These are phyloP conservation scores for Hypoxylon sp. DNA, from an alignment of 2,329 filamentous ascomycete genomes.

Conservation along the genomic window DNA sequence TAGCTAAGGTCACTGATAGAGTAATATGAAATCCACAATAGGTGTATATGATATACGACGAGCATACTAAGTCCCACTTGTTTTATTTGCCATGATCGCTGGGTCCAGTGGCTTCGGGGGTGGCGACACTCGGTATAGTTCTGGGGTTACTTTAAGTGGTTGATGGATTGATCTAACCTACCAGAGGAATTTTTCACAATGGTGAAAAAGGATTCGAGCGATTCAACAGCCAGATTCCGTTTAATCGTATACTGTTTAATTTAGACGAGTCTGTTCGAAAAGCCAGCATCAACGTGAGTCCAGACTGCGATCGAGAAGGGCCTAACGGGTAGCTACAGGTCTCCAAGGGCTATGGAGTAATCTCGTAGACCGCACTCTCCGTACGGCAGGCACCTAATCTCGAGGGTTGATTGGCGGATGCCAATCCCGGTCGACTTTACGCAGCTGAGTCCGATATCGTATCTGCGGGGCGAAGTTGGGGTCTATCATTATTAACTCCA, in stretches of 20 bases:
- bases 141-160: not conserved
- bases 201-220: no score
- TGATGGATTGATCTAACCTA: no score
- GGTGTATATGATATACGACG: not conserved
- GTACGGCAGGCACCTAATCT: no score
- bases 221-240: no score
- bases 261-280: no score
- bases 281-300: no score
- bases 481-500: not conserved
- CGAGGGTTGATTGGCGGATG: constrained; percentile 9
- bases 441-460: not conserved
- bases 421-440: not conserved
- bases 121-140: not conserved
- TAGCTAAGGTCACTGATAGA: not conserved
- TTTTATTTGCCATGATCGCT: not conserved
- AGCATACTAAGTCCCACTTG: not conserved
- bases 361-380: no score
- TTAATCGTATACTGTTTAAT: no score
- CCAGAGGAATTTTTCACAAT: no score
- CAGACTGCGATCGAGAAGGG: no score
- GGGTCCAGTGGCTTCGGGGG: no score
- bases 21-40: not conserved
- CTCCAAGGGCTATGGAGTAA: no score
- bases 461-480: constrained; percentile 24
- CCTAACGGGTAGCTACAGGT: not conserved